Evolutionary conservation across 805 yeast genomes (phyloP).

Genomic region (Starmera amethionina): DNA sequence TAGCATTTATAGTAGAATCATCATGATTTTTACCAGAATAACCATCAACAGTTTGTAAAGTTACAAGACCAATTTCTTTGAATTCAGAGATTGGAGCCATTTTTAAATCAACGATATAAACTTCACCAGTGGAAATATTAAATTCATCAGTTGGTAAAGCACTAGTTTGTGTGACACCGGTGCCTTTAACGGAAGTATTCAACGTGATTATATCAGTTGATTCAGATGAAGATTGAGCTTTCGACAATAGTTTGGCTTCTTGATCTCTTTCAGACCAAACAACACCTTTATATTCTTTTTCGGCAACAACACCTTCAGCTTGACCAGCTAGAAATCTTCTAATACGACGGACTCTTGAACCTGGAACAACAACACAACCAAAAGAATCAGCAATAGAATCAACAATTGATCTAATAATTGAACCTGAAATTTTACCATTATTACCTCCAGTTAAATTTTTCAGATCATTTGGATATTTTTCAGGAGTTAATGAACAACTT

Average conservation of each 20-base stretch:
- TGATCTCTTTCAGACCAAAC: conserved; percentile 80
- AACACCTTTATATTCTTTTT: conserved; percentile 87
- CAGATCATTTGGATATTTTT: conserved; percentile 53
- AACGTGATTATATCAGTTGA: conserved; percentile 31
- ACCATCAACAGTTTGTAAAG: conserved; percentile 57
- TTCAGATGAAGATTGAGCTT: conserved; percentile 22
- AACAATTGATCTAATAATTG: conserved; percentile 61
- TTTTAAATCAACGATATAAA: conserved; percentile 72
- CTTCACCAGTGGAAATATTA: conserved; percentile 70
- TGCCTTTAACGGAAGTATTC: conserved; percentile 24
- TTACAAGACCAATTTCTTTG: conserved; percentile 54
- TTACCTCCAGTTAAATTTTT: conserved; percentile 18
- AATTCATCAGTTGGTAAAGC: conserved; percentile 78
- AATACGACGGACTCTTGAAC: conserved; percentile 83
- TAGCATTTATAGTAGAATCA: conserved; percentile 40
- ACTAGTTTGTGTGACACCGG: conserved; percentile 30
- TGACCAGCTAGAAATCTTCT: conserved; percentile 95
- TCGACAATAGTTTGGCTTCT: conserved; percentile 45
- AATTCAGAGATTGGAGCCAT: conserved; percentile 58
- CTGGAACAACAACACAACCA: conserved; percentile 83
- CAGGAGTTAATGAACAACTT: conserved; percentile 67
- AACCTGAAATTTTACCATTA: conserved; percentile 48
- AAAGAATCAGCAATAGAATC: conserved; percentile 81
- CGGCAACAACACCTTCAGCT: conserved; percentile 85
- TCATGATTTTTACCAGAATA: conserved; percentile 53